Evolutionary conservation across 2,329 filamentous ascomycete genomes (phyloP).

Genomic region (Cercospora sp.): DNA sequence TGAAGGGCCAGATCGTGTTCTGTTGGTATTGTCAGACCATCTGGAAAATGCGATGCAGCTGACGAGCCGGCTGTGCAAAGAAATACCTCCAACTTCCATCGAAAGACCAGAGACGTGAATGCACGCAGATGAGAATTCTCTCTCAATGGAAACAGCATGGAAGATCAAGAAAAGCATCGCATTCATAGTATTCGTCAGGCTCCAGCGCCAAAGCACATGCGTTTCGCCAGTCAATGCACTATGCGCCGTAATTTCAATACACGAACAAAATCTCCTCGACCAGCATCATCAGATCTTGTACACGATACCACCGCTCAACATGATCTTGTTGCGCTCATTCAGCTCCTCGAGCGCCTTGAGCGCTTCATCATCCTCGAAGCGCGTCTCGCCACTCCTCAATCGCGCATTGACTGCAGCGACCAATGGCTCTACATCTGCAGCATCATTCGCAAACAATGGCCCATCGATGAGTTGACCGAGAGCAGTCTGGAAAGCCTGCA

Average conservation of each 20-base stretch:
- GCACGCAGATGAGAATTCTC: neutral
- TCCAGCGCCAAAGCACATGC: neutral
- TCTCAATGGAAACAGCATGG: neutral
- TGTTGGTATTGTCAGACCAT: neutral
- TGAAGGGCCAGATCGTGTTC: neutral
- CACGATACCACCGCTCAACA: conserved; percentile 60
- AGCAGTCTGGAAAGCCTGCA: conserved; percentile 74
- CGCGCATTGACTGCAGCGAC: conserved; percentile 77
- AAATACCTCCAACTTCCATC: neutral
- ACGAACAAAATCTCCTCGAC: neutral
- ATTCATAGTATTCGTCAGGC: conserved; percentile 1
- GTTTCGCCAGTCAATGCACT: neutral
- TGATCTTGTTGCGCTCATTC: conserved; percentile 84
- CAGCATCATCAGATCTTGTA: conserved; percentile 47
- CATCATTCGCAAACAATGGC: conserved; percentile 82
- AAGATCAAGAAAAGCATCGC: neutral
- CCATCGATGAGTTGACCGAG: conserved; percentile 82
- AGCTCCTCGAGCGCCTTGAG: conserved; percentile 75
- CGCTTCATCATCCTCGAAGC: conserved; percentile 72
- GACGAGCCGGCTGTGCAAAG: neutral
- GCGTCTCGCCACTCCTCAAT: conserved; percentile 57
- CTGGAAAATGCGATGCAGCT: neutral
- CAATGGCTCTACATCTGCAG: conserved; percentile 72
- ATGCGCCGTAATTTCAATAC: neutral
- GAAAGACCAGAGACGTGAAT: neutral